Evolutionary conservation across 139 green algal genomes (phyloP), one percentile per base, ranked within the genome.

Genomic region (Chlamydomonas asymmetrica): DNA sequence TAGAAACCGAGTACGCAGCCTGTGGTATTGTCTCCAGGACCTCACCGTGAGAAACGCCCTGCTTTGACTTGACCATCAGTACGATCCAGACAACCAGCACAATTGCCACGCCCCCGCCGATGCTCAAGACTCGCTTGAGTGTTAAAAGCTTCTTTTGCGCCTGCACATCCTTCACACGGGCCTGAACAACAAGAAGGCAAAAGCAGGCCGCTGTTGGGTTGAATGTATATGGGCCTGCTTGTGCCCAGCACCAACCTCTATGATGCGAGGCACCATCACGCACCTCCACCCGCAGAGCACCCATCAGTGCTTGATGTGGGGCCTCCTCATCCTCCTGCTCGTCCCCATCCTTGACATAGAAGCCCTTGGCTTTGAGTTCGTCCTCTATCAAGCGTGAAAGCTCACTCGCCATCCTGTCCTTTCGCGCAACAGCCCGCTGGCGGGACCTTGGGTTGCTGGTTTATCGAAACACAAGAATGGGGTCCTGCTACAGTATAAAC

Each of bases 211-310:
- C 10, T 64, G 32, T 34, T 59, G 32, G 10, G 32, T 59, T 22
- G 22, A 8, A 43, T 35, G 48, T 66, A 35, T 9, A 43, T 31
- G 20, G 39, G 32, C 32, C 3, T 37, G 29, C 16, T 8, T 4
- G n/a, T 43, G 20, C 13, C 25, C 9, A 27, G 9, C 18, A 27
- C 34, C 35, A 48, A 9, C 29, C 25, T 27, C 13, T 27, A 52
- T 69, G 34, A 69, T 50, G 63, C 13, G 34, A 13, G 29, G 10
- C 20, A 10, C 9, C 29, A 31, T 9, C 32, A 35, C 71, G 1
- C 34, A 88, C 83, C 80, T 87, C 80, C 1, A 89, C 84, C 2
- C 81, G 49, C 2, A 89, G 68, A 0, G 78, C 81, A 0, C 80
- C 80, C 62, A 85, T 89, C 2, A 89, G 71, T 0, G 79, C 63